These are phyloP conservation scores for Angophora floribunda DNA, from an alignment of 345 rosid species.

Conservation along the genomic window DNA sequence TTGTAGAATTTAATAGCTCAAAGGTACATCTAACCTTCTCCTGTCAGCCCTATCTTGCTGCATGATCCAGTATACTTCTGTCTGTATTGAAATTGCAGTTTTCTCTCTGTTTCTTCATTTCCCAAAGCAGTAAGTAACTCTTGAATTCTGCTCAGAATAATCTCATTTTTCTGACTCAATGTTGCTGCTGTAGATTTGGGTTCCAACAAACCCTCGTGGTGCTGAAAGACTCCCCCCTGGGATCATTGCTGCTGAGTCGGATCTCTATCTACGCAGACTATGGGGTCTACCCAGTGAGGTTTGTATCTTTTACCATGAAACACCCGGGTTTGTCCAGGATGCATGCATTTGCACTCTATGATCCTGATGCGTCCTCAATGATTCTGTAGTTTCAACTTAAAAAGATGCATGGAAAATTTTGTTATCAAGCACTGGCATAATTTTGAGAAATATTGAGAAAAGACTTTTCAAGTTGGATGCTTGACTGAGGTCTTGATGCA, in stretches of 20 bases:
- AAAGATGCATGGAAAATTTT: background rate
- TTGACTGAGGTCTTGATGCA: conserved; percentile 38
- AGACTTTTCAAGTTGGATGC: background rate
- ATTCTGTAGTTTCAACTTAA: background rate
- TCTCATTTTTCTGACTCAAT: background rate
- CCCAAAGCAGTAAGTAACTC: background rate
- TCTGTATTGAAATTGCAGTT: background rate
- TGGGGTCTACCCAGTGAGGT: conserved; percentile 91
- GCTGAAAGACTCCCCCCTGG: conserved; percentile 90
- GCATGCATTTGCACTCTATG: background rate
- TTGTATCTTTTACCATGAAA: background rate
- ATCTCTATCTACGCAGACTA: conserved; percentile 62
- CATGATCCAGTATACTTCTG: background rate
- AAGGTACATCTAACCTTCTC: conserved; percentile 31
- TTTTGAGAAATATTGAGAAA: background rate
- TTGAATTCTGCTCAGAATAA: background rate
- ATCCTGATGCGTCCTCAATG: background rate
- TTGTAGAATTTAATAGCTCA: conserved; percentile 19
- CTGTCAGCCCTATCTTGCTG: background rate
- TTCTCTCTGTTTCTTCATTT: background rate
- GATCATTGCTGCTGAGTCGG: conserved; percentile 66
- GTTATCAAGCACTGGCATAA: background rate
- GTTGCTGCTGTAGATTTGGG: conserved; percentile 62
- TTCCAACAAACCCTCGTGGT: conserved; percentile 85
- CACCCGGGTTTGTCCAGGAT: background rate